Percentiles rank a stretch among this genome's conserved stretches.
Conservation (phyloP, 306 rosid species). For the Cucurbita argyrosperma region DNA sequence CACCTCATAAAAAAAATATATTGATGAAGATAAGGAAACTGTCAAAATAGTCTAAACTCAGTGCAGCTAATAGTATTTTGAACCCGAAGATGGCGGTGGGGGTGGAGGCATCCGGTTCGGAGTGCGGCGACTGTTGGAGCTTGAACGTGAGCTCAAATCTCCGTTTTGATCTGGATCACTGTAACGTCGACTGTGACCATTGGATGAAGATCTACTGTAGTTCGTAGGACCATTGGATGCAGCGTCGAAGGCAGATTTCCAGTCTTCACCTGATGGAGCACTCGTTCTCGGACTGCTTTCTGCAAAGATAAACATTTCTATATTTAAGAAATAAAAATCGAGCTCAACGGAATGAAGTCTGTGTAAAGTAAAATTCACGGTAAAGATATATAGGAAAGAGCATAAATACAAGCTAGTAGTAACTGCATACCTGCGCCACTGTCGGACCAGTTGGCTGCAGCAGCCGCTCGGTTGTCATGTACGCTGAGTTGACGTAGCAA, state of each 20-base stretch:
- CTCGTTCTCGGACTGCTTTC: conserved; percentile 72
- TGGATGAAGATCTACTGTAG: conserved; percentile 44
- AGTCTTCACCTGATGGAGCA: conserved; percentile 66
- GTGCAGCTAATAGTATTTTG: conserved; percentile 33
- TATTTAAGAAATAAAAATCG: neutral
- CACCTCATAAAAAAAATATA: conserved; percentile 47
- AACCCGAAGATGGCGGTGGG: conserved; percentile 57
- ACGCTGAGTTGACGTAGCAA: conserved; percentile 77
- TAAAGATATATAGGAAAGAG: neutral
- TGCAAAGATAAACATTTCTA: conserved; percentile 16
- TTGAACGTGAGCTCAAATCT: conserved; percentile 45
- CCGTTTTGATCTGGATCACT: conserved; percentile 80
- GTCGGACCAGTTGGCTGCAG: conserved; percentile 73
- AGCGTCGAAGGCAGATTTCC: conserved; percentile 87
- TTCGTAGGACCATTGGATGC: conserved; percentile 62
- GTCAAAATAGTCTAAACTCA: conserved; percentile 5
- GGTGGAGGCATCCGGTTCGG: conserved; percentile 83
- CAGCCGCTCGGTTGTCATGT: conserved; percentile 74
- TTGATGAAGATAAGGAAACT: conserved; percentile 23
- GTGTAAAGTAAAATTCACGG: neutral
- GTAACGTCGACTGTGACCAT: conserved; percentile 66
- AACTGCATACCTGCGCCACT: conserved; percentile 37
- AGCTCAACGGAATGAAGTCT: neutral
- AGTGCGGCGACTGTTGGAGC: conserved; percentile 74
- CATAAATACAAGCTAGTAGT: neutral